These are phyloP conservation scores for Psilocybe sp. DNA, from an alignment of 768 basidiomycete genomes.

Conservation along the genomic window DNA sequence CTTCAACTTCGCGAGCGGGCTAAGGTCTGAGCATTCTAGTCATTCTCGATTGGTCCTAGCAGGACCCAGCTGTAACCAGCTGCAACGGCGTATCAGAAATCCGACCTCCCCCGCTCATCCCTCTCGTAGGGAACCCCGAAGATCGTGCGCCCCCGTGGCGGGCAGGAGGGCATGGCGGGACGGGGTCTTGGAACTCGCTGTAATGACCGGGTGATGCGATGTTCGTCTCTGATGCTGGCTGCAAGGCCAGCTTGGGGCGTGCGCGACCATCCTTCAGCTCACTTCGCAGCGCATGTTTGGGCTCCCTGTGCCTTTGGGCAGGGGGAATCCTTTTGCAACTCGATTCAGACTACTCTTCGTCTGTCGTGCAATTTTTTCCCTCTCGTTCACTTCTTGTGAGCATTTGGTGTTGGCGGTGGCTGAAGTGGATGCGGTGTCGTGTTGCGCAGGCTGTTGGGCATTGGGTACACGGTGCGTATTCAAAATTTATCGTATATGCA, in stretches of 20 bases:
- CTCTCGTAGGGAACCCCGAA: constrained; percentile 30
- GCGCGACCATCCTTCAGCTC: constrained; percentile 52
- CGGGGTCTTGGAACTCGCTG: constrained; percentile 53
- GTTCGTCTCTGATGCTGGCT: constrained; percentile 6
- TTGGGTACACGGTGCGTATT: constrained; percentile 11
- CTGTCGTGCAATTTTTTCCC: constrained; percentile 40
- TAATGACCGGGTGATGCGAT: constrained; percentile 46
- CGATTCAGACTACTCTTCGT: constrained; percentile 73
- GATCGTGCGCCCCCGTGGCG: constrained; percentile 31
- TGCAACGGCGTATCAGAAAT: constrained; percentile 70
- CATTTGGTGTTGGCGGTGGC: background rate
- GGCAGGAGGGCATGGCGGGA: constrained; percentile 32
- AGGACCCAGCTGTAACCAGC: constrained; percentile 54
- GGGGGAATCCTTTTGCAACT: constrained; percentile 31
- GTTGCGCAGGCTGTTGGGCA: background rate
- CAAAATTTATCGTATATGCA: constrained; percentile 24
- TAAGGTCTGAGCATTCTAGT: constrained; percentile 78
- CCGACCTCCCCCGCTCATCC: constrained; percentile 25
- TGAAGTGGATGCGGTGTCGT: background rate
- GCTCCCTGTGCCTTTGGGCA: constrained; percentile 7
- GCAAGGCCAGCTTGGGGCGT: constrained; percentile 6
- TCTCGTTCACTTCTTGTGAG: constrained; percentile 14
- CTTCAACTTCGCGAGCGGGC: constrained; percentile 61
- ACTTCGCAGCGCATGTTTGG: constrained; percentile 56
- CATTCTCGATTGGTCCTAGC: constrained; percentile 63